Evolutionary conservation across 169 alveolate genomes (phyloP), one percentile per base, ranked within the genome.

Genomic region (Plasmodium malariae): DNA sequence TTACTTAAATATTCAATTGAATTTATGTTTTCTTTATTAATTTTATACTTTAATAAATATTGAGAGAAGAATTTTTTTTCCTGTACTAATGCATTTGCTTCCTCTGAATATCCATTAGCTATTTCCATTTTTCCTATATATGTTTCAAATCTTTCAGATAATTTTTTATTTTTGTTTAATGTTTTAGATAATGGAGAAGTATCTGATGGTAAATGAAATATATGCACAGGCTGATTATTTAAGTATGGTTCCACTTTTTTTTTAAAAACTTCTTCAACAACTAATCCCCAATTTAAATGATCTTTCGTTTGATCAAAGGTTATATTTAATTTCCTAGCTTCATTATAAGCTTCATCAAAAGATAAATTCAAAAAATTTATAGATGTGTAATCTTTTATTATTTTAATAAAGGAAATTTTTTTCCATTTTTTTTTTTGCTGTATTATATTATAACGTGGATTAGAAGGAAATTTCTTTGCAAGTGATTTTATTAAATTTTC

Each of bases 51-150:
- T 51, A 85, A 68, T 6, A 48, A 7, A 43, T 21, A 3, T 14
- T 78, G 96, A 24, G 86, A 91, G 40, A 86, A 78, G 60, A 97
- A 96, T 71, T 94, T 92, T 54, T 97, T 97, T 60, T 97, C 94
- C 92, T 97, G 97, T 37, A 92, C 96, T 87, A 96, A 93, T 26
- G 99, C 97, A 76, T 97, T 98, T 93, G 97, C 97, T 62, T 97
- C 94, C 94, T 97, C 99, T 59, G 99, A 96, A 93, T 97, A 97
- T 37, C 98, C 98, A 92, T 97, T 97, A 73, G 95, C 93, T 34
- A 97, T 89, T 93, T 97, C 99, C 86, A 96, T 96, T 49, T 96
- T 96, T 88, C 98, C 97, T 51, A 95, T 94, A 93, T 97, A 97
- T 30, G 97, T 93, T 93, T 97, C 99, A 92, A 97, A 97, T 87